These are phyloP conservation scores for Vickermania ingenoplastis DNA, from an alignment of 208 protist genomes.

Conservation along the genomic window DNA sequence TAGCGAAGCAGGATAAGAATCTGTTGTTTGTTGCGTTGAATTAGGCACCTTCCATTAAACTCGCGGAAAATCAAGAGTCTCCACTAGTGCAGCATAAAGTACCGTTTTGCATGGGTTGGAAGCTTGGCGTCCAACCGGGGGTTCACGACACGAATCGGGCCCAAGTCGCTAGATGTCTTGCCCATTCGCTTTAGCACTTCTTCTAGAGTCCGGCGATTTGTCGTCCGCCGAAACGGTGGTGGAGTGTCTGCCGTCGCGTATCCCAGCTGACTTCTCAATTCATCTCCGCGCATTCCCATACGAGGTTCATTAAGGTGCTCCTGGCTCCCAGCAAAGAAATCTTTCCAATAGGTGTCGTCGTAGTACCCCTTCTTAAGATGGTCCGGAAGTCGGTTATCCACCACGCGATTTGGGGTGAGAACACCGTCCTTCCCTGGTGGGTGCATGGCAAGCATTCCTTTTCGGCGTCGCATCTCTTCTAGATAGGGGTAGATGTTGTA, in stretches of 20 bases:
- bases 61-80: too few relatives aligned
- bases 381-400: conserved; percentile 88
- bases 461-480: conserved; percentile 83
- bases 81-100: conserved; percentile 74
- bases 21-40: too few relatives aligned
- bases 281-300: conserved; percentile 86
- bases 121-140: conserved; percentile 76
- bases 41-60: too few relatives aligned
- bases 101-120: conserved; percentile 81
- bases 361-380: conserved; percentile 92
- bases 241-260: conserved; percentile 23
- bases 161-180: conserved; percentile 75
- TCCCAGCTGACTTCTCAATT: conserved; percentile 58
- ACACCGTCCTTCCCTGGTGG: conserved; percentile 85
- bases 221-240: conserved; percentile 12
- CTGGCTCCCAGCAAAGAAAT: conserved; percentile 87
- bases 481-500: conserved; percentile 92
- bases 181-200: conserved; percentile 76
- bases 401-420: conserved; percentile 85
- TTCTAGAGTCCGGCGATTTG: conserved; percentile 73
- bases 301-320: conserved; percentile 85
- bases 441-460: conserved; percentile 92
- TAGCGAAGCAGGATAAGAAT: too few relatives aligned
- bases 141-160: conserved; percentile 74
- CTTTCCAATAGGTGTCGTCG: conserved; percentile 90